Conservation (phyloP, 169 alveolate species). For the Plasmodium malariae region DNA sequence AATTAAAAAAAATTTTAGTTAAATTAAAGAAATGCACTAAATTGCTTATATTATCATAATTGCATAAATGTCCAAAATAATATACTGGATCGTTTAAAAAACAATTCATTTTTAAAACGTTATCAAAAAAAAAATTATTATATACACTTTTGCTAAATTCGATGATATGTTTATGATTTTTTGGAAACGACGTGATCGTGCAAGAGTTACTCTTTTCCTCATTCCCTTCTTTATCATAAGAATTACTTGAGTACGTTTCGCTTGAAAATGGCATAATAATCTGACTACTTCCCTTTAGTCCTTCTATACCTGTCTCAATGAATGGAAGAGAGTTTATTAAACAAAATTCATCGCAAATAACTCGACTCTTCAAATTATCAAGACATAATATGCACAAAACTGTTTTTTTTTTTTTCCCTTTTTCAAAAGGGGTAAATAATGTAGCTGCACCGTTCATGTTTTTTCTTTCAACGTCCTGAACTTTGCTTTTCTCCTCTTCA, state of each 20-base stretch:
- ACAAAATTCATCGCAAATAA: slow-evolving; percentile 45
- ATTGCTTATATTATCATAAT: slow-evolving; percentile 50
- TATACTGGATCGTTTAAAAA: slow-evolving; percentile 59
- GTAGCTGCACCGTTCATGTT: not conserved
- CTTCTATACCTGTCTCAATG: slow-evolving; percentile 72
- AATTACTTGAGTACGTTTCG: slow-evolving; percentile 40
- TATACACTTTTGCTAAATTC: slow-evolving; percentile 58
- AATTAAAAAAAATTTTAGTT: slow-evolving; percentile 55
- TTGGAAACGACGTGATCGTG: slow-evolving; percentile 70
- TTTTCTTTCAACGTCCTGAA: not conserved
- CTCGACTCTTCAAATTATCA: slow-evolving; percentile 58
- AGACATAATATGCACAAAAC: slow-evolving; percentile 54
- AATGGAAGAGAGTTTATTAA: slow-evolving; percentile 48
- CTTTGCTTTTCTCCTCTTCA: not conserved
- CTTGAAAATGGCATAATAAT: slow-evolving; percentile 50
- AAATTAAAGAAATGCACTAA: slow-evolving; percentile 55
- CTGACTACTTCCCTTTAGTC: slow-evolving; percentile 74
- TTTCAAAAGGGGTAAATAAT: not conserved
- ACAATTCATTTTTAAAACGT: slow-evolving; percentile 57
- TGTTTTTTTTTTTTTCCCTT: slow-evolving; percentile 24
- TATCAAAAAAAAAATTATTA: slow-evolving; percentile 41
- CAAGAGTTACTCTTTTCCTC: slow-evolving; percentile 41
- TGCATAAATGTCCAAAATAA: slow-evolving; percentile 40
- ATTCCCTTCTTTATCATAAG: not conserved
- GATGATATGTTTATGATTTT: slow-evolving; percentile 57